These are phyloP conservation scores for Ascochyta clinopodiicola DNA, from an alignment of 2,329 filamentous ascomycete species.

Conservation along the genomic window DNA sequence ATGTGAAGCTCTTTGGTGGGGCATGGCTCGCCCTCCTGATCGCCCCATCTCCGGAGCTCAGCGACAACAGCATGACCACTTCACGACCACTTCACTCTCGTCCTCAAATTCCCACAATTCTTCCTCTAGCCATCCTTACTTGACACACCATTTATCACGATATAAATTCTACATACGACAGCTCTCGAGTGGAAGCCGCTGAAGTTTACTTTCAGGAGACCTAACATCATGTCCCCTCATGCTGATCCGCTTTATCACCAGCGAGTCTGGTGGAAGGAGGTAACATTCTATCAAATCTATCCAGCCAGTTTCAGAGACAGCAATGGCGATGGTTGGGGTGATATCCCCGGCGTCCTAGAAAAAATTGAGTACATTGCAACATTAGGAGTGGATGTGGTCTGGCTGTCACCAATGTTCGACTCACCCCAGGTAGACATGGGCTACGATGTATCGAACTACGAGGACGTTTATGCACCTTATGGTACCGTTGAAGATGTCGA, in stretches of 20 bases:
- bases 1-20: no score
- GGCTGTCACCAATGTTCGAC: conserved; percentile 71
- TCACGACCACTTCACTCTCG: no score
- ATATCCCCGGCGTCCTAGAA: conserved; percentile 68
- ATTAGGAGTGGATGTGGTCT: conserved; percentile 69
- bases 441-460: conserved; percentile 73
- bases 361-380: conserved; percentile 63
- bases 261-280: conserved; percentile 55
- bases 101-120: no score
- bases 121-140: no score
- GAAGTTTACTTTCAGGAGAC: no score
- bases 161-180: no score
- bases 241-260: conserved; percentile 30
- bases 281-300: conserved; percentile 55
- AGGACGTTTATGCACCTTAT: conserved; percentile 69
- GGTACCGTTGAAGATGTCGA: conserved; percentile 72
- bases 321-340: conserved; percentile 66
- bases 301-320: conserved; percentile 56
- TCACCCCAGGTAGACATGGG: conserved; percentile 73
- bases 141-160: no score
- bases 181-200: no score
- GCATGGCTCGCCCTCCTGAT: no score
- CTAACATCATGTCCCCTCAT: conserved; percentile 32
- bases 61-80: no score
- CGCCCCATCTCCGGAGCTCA: no score